Evolutionary conservation across 2,329 filamentous ascomycete genomes (phyloP).

Genomic region (Chaetothyriales sp.): DNA sequence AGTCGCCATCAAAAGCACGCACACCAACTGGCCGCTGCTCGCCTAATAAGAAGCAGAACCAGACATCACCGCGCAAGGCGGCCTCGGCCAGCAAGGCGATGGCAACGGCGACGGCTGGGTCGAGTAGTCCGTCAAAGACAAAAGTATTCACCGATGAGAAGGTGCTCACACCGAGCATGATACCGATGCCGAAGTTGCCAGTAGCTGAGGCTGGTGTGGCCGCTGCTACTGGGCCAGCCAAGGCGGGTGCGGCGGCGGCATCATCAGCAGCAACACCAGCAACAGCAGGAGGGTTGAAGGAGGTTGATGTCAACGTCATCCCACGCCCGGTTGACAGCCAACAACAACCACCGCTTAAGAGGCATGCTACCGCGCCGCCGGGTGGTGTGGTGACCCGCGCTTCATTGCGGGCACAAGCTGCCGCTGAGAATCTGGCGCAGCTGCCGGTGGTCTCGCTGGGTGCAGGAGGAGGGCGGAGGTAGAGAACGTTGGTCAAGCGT

Average conservation of each 20-base stretch:
- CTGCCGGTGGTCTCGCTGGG: slow-evolving; percentile 19
- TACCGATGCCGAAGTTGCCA: slow-evolving; percentile 17
- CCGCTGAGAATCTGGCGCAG: slow-evolving; percentile 3
- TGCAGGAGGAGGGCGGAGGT: slow-evolving; percentile 21
- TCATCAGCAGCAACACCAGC: slow-evolving; percentile 19
- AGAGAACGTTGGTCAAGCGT: slow-evolving; percentile 22
- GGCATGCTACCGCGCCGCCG: slow-evolving; percentile 13
- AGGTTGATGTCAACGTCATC: slow-evolving; percentile 37
- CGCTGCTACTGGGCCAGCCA: background rate
- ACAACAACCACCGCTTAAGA: slow-evolving; percentile 10
- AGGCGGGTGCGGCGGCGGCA: slow-evolving; percentile 8
- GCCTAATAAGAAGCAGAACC: slow-evolving; percentile 9
- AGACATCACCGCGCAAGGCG: slow-evolving; percentile 13
- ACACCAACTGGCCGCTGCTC: slow-evolving; percentile 12
- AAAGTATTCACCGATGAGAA: slow-evolving; percentile 38
- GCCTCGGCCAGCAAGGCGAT: slow-evolving; percentile 5
- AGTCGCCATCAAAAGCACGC: slow-evolving; percentile 18
- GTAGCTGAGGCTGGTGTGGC: slow-evolving; percentile 3
- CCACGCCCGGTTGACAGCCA: slow-evolving; percentile 7
- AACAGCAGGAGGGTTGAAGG: slow-evolving; percentile 23
- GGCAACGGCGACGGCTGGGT: slow-evolving; percentile 18
- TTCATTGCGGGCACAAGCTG: slow-evolving; percentile 5
- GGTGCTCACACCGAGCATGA: slow-evolving; percentile 21
- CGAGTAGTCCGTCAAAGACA: slow-evolving; percentile 37
- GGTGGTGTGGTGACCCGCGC: slow-evolving; percentile 9